These are phyloP conservation scores for Fragilariopsis cylindrus DNA, from an alignment of 108 stramenopile genomes.

Conservation along the genomic window DNA sequence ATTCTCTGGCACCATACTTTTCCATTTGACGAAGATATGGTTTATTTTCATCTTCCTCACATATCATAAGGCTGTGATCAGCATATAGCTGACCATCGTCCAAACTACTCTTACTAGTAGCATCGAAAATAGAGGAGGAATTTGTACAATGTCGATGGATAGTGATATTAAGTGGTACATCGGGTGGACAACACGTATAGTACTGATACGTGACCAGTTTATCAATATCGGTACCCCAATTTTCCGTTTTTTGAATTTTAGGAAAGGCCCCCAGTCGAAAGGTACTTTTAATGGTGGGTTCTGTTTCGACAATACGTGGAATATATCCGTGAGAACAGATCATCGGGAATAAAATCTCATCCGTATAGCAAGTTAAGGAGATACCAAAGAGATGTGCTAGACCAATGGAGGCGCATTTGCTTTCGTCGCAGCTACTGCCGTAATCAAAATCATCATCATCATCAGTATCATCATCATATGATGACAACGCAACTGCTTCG, in stretches of 20 bases:
- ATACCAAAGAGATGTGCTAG: background rate
- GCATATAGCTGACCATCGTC: too few species aligned
- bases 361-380: background rate
- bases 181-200: constrained; percentile 9
- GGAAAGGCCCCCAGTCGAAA: too few species aligned
- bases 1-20: background rate
- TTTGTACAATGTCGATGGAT: background rate
- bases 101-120: background rate
- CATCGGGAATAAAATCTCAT: background rate
- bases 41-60: background rate
- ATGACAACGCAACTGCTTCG: too few species aligned
- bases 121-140: background rate
- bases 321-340: background rate
- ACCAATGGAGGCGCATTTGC: constrained; percentile 13
- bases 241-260: too few species aligned
- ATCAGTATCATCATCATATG: too few species aligned
- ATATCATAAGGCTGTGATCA: background rate
- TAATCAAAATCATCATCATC: too few species aligned
- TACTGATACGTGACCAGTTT: background rate
- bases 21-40: background rate
- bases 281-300: background rate
- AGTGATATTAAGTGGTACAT: background rate
- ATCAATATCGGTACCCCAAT: too few species aligned
- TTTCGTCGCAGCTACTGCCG: background rate
- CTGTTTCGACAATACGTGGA: background rate